Conservation (phyloP, 768 basidiomycete species). For the Suillus clintonianus region DNA sequence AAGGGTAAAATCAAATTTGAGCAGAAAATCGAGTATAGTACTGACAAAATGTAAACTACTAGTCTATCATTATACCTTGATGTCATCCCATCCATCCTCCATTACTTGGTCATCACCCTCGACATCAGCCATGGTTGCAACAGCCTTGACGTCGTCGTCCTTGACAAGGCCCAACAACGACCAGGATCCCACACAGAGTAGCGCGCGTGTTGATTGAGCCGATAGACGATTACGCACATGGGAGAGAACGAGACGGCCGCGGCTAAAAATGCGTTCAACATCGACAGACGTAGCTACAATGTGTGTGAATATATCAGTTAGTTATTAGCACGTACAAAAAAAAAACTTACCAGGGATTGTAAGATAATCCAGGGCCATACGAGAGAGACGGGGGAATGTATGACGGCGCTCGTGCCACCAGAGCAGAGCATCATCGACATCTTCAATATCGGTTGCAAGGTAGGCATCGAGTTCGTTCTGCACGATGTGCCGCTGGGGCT, state of each 20-base stretch:
- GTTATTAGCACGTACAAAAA: neutral
- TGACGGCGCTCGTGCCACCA: conserved; percentile 21
- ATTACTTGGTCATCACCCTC: neutral
- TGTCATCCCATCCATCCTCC: conserved; percentile 1
- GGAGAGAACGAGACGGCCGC: conserved; percentile 25
- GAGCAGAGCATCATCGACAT: conserved; percentile 11
- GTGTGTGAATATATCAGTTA: neutral
- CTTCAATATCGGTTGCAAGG: conserved; percentile 6
- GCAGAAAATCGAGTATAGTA: too few species aligned
- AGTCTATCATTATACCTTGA: neutral
- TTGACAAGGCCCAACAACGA: conserved; percentile 23
- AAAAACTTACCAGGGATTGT: conserved; percentile 28
- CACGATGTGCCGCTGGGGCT: neutral
- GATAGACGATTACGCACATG: conserved; percentile 27
- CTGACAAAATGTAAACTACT: too few species aligned
- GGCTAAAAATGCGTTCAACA: conserved; percentile 31
- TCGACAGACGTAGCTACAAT: conserved; percentile 34
- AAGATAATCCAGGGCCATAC: conserved; percentile 30
- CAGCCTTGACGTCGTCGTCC: conserved; percentile 18
- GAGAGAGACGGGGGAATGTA: conserved; percentile 24
- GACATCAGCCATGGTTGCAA: conserved; percentile 7
- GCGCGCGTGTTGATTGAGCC: conserved; percentile 25
- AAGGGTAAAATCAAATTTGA: too few species aligned
- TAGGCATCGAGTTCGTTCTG: conserved; percentile 6
- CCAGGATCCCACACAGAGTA: conserved; percentile 36